Evolutionary conservation across 2,329 filamentous ascomycete species (phyloP).

Genomic region (Arthrobotrys megalospora): DNA sequence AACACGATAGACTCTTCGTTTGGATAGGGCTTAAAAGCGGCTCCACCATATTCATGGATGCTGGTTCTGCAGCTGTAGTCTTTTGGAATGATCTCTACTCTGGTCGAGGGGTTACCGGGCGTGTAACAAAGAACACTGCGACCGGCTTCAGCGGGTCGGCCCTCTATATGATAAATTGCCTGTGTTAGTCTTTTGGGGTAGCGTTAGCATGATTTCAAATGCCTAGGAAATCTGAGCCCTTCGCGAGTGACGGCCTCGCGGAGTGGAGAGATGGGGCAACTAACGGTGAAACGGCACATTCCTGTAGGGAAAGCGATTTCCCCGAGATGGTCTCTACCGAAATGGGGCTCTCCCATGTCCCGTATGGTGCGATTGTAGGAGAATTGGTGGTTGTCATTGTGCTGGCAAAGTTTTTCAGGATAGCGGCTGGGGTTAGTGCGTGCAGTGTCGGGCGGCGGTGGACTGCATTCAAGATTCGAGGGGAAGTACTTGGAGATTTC

Average conservation of each 20-base stretch:
- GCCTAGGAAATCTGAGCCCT: not conserved
- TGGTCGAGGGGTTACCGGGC: slow-evolving; percentile 2
- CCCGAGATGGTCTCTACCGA: slow-evolving; percentile 66
- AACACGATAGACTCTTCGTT: slow-evolving; percentile 44
- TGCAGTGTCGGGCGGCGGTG: not conserved
- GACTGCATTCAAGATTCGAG: not conserved
- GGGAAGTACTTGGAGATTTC: not conserved
- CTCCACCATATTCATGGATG: slow-evolving; percentile 73
- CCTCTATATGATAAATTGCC: slow-evolving; percentile 47
- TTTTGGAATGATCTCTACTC: slow-evolving; percentile 42
- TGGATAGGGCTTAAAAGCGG: slow-evolving; percentile 66
- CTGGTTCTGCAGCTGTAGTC: slow-evolving; percentile 64
- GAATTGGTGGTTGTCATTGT: not conserved
- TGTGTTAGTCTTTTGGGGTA: slow-evolving; percentile 20
- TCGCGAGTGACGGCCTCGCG: not conserved
- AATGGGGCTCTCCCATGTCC: slow-evolving; percentile 68
- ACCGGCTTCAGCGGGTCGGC: slow-evolving; percentile 59
- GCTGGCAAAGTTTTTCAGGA: slow-evolving; percentile 7
- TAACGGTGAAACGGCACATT: slow-evolving; percentile 65
- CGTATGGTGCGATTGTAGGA: slow-evolving; percentile 65
- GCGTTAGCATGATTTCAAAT: not conserved
- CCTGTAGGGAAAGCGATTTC: slow-evolving; percentile 66
- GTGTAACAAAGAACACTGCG: slow-evolving; percentile 47
- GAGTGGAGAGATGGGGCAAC: not conserved
- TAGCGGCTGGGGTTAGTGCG: not conserved